phyloP scores from a whole-genome alignment of 106 monocot genomes.

The Platanthera zijinensis region DNA sequence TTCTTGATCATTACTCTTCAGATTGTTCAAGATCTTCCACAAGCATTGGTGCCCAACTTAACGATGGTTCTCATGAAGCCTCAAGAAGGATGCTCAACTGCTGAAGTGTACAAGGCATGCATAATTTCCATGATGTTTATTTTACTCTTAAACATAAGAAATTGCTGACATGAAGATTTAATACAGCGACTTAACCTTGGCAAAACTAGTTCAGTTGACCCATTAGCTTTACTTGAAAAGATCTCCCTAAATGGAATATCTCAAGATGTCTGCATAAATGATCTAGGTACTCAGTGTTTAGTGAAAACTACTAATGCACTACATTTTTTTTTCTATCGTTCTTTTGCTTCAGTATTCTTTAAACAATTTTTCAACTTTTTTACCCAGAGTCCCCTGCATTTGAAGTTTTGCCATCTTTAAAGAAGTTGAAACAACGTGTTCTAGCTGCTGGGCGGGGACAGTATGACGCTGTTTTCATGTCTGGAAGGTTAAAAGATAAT shows the following conservation, averaged over 20 bases:
- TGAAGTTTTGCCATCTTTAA: conserved; percentile 86
- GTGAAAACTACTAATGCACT: neutral
- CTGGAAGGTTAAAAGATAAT: conserved; percentile 64
- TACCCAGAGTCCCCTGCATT: conserved; percentile 84
- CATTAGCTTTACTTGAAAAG: conserved; percentile 52
- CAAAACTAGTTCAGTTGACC: conserved; percentile 66
- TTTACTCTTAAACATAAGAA: neutral
- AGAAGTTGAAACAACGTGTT: conserved; percentile 77
- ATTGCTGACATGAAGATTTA: neutral
- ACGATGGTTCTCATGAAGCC: conserved; percentile 98
- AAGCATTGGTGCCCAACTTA: conserved; percentile 44
- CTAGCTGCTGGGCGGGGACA: conserved; percentile 68
- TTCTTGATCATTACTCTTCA: conserved; percentile 12
- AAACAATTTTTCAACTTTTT: neutral
- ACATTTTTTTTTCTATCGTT: neutral
- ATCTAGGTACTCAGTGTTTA: conserved; percentile 55
- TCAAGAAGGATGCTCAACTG: conserved; percentile 85
- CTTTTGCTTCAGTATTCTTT: neutral
- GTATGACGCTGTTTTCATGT: conserved; percentile 96
- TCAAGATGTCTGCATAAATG: conserved; percentile 92
- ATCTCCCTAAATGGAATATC: conserved; percentile 72
- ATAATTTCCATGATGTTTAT: neutral
- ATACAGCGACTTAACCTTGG: conserved; percentile 69
- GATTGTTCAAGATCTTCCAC: conserved; percentile 79
- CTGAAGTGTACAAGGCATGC: conserved; percentile 92